These are phyloP conservation scores for Rhizopus arrhizus DNA, from an alignment of 371 early-diverging fungal species.

Conservation along the genomic window DNA sequence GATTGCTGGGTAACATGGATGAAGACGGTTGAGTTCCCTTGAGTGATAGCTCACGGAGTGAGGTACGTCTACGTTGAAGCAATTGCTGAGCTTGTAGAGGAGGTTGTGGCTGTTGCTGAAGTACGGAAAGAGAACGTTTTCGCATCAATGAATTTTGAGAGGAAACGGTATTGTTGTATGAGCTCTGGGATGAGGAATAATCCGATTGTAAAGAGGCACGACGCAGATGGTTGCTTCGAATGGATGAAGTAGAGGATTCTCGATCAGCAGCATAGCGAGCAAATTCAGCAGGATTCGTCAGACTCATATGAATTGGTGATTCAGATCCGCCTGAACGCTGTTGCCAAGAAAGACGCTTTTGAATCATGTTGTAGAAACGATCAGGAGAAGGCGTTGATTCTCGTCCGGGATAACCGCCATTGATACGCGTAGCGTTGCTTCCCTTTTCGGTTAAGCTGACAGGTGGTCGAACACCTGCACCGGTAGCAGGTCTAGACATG, in stretches of 20 bases:
- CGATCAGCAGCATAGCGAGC: constrained; percentile 45
- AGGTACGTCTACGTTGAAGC: constrained; percentile 36
- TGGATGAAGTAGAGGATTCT: constrained; percentile 55
- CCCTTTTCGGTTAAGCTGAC: constrained; percentile 24
- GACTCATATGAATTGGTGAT: constrained; percentile 45
- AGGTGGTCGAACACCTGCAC: constrained; percentile 19
- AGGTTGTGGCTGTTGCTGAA: constrained; percentile 23
- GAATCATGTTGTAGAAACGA: constrained; percentile 43
- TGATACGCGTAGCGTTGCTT: constrained; percentile 13
- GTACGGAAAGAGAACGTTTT: constrained; percentile 33
- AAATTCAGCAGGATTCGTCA: constrained; percentile 50
- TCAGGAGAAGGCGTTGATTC: constrained; percentile 40
- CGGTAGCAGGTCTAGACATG: constrained; percentile 15
- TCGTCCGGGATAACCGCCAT: constrained; percentile 18
- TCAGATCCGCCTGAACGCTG: constrained; percentile 41
- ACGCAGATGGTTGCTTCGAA: constrained; percentile 50
- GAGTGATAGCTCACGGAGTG: constrained; percentile 40
- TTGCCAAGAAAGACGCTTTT: constrained; percentile 44
- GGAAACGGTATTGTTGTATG: constrained; percentile 26
- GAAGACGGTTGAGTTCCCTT: constrained; percentile 14
- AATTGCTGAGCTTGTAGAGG: constrained; percentile 12
- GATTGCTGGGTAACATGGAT: constrained; percentile 3
- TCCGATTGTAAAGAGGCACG: constrained; percentile 54
- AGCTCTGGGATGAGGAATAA: constrained; percentile 42
- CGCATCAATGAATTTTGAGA: constrained; percentile 27